Base-by-base conservation (phyloP, 495 filamentous ascomycete genomes). In the Lepraria neglecta region DNA sequence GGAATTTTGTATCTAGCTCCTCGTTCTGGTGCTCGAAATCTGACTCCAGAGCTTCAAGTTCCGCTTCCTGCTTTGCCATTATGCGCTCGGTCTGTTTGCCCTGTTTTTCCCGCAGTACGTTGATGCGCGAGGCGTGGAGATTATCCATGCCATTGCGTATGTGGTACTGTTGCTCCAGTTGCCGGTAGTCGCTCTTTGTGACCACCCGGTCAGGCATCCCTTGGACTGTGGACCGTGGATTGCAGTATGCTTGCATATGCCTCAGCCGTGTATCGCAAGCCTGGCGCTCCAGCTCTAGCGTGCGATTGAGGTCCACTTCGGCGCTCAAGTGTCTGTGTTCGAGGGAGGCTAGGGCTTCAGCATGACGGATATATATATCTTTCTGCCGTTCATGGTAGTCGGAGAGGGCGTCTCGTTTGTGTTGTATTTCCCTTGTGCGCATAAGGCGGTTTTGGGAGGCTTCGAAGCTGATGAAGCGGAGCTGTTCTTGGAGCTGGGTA, bases 31-130 rank as follows among this genome's bases (percentile, higher is more conserved):
- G 47, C 44, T 84, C 85, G n/a, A 90, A 72, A 9, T 76, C 70
- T 59, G 77, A 77, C n/a, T 78, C 77, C 48, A 89, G 62, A 12
- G 72, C 71, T 4, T 80, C 73, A 33, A 87, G 72, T 71, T 94
- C 88, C 28, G 72, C 72, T 55, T 82, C 80, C 72, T 91, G 87
- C 30, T 85, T 80, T 35, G 77, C 77, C 3, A 82, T 74, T 6
- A 90, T 76, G 62, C 86, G 82, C 65, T 88, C 84, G 61, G 88
- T 76, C 53, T 84, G 77, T 64, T 86, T 80, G 4, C 84, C 84
- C 66, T 94, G 89, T 50, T 84, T 84, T 59, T 90, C 89, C 7
- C 89, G 78, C 59, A 94, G 80, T 1, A 92, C 88, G 63, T 92
- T 90, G 73, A 94, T 89, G 60, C 85, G 84, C 19, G 82, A 76